Base-by-base conservation (phyloP, 73 alveolate genomes). In the Effrenium voratum region DNA sequence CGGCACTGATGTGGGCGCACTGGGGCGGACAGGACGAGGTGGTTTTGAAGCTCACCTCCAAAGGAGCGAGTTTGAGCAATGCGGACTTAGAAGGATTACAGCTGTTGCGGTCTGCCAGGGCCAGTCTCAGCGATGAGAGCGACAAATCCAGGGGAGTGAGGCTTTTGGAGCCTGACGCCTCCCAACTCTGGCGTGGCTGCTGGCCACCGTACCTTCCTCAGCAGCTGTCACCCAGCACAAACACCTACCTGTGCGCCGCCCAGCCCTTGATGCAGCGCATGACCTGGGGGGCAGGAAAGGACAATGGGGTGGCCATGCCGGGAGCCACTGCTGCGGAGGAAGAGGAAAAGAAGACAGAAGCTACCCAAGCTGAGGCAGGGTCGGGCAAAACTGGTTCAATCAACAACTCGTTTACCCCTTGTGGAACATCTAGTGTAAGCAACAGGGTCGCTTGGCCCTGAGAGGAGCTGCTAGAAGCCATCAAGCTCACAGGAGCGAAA, bases 1-100 rank as follows among this genome's bases (percentile, higher is more conserved):
- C 96, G 36, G 66, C 96, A 2, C 55, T 90, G 59, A 90, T 90
- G 96, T 90, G 96, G 96, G 96, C 96, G 2, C 96, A 90, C 75
- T 90, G 96, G 96, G 30, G 87, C 73, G 50, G 44, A 19, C 73
- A 79, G 50, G 32, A 34, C n/a, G 46, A 72, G 82, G 82, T 72
- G 49, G 73, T 81, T 26, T 44, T 77, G 96, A 90, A 90, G 76
- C 75, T 90, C 57, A 90, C 96, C 30, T 90, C 96, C 44, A 13
- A n/a, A 12, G 96, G 96, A 19, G 82, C 87, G 87, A 68, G 84
- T 24, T 49, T 87, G 19, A 87, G 95, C 95, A 87, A 87, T 40
- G 95, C 95, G 38, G 95, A 87, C 36, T 47, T 87, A 50, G 95
- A 87, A 38, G 95, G 95, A 6, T 34, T 87, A 36, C 95, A 87